Base-by-base conservation (phyloP, 345 rosid species). In the Eucalyptus globulus region DNA sequence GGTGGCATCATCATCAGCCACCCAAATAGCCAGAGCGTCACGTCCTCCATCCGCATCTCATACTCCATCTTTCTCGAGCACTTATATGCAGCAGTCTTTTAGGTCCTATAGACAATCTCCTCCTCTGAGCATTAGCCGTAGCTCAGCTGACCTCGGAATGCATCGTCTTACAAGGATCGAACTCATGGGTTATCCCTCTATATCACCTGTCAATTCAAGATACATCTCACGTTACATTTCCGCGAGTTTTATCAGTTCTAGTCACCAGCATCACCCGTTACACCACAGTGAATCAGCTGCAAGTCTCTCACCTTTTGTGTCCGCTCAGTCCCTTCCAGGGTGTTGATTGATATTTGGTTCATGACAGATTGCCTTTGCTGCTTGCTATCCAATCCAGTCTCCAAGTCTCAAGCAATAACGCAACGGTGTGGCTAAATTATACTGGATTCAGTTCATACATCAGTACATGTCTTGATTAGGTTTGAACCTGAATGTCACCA, bases 251-350 rank as follows among this genome's bases (percentile, higher is more conserved):
- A 29, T 92, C 24, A 89, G 94, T 54, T 95, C 97, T 13, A 90
- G 95, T 92, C 90, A 90, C 91, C 96, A 80, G 76, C 90, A 47
- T n/a, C 93, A 88, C 91, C 95, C 94, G 6, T 93, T 96, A 60
- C 99, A 90, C 88, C 93, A 86, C 86, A 97, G 96, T 69, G 97
- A 94, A 89, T 98, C 99, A n/a, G 96, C 96, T 15, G 93, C 98
- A 86, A 98, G 96, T 87, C 94, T 98, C 94, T 96, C 99, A 49
- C 98, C 99, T 2, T 96, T 92, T 88, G 96, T 97, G 69, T 98
- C 99, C n/a, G 96, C 99, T 67, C 96, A 93, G 19, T 98, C 97
- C 50, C 95, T 98, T 45, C 99, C 97, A 22, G 97, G 92, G 43
- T 94, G 94, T 89, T 95, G 86, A 86, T 53, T 49, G 45, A 40